phyloP scores from a whole-genome alignment of 2,329 filamentous ascomycete species.

The Pyrenophora seminiperda region DNA sequence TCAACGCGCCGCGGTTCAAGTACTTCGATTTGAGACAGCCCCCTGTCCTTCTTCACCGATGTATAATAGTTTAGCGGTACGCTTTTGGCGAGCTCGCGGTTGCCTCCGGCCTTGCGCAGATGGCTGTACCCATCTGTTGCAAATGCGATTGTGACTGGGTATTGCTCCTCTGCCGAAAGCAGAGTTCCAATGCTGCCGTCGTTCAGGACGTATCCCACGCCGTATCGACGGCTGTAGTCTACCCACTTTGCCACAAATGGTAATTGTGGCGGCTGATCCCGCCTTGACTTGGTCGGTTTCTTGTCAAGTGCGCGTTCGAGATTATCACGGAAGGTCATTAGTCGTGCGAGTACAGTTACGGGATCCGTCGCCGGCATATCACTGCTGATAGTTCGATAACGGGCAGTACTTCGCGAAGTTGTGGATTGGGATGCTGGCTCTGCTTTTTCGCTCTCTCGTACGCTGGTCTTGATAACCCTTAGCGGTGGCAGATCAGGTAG shows the following conservation, averaged over 20 bases:
- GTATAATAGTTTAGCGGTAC: constrained; percentile 72
- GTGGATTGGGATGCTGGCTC: constrained; percentile 26
- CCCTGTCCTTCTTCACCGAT: constrained; percentile 65
- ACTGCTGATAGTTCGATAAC: constrained; percentile 31
- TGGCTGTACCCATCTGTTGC: constrained; percentile 74
- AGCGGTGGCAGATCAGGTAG: constrained; percentile 34
- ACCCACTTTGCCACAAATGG: constrained; percentile 77
- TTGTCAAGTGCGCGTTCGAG: constrained; percentile 52
- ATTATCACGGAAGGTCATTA: constrained; percentile 54
- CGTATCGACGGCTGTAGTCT: constrained; percentile 86
- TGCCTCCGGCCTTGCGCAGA: constrained; percentile 69
- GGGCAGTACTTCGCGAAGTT: constrained; percentile 25
- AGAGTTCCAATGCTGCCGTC: constrained; percentile 78
- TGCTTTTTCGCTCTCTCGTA: constrained; percentile 26
- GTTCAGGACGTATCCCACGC: constrained; percentile 80
- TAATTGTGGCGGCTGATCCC: constrained; percentile 59
- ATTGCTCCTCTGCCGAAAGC: constrained; percentile 52
- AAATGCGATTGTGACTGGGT: constrained; percentile 72
- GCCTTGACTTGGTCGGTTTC: constrained; percentile 40
- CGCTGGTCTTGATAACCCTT: constrained; percentile 26
- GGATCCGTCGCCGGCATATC: constrained; percentile 51
- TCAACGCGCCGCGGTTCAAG: constrained; percentile 61
- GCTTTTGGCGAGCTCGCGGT: constrained; percentile 52
- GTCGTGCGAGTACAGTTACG: constrained; percentile 51
- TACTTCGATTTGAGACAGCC: constrained; percentile 67